A percentile compares a stretch with the other conserved stretches of the same genome.
Evolutionary conservation across 208 protist genomes (phyloP).

Genomic region (Crithidia brevicula): DNA sequence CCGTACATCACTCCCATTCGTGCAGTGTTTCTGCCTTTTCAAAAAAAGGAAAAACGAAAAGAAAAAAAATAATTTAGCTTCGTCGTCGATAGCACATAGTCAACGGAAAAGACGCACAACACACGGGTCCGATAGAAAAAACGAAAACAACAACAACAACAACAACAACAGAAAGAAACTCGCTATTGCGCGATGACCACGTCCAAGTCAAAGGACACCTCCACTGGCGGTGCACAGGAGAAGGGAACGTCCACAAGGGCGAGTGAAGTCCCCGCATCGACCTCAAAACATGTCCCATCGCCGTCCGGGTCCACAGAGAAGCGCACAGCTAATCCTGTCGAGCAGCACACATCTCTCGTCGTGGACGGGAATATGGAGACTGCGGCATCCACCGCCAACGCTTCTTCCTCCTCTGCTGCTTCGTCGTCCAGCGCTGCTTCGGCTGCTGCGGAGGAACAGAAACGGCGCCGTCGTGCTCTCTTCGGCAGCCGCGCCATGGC

Average conservation of each 20-base stretch:
- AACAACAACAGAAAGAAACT: not conserved
- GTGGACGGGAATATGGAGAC: not conserved
- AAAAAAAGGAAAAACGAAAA: too few relatives aligned
- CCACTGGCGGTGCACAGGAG: not conserved
- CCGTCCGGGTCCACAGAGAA: not conserved
- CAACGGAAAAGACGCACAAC: too few relatives aligned
- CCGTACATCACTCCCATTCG: too few relatives aligned
- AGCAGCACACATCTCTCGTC: constrained; percentile 1
- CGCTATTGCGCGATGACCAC: not conserved
- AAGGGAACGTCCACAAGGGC: not conserved
- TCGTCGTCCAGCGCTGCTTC: not conserved
- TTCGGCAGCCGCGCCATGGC: constrained; percentile 87
- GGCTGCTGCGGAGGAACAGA: constrained; percentile 20
- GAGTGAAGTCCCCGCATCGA: not conserved
- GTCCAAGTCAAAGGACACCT: constrained; percentile 7
- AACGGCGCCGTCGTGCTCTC: constrained; percentile 55
- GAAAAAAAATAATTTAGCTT: too few relatives aligned
- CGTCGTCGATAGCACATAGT: too few relatives aligned
- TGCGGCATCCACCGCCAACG: not conserved
- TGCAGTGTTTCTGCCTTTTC: too few relatives aligned
- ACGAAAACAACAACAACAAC: too few relatives aligned
- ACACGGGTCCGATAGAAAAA: too few relatives aligned
- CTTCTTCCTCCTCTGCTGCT: not conserved
- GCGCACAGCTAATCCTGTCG: not conserved
- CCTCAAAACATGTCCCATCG: not conserved